Base-by-base conservation (phyloP, 2,329 filamentous ascomycete species). In the Juglanconis sp. region DNA sequence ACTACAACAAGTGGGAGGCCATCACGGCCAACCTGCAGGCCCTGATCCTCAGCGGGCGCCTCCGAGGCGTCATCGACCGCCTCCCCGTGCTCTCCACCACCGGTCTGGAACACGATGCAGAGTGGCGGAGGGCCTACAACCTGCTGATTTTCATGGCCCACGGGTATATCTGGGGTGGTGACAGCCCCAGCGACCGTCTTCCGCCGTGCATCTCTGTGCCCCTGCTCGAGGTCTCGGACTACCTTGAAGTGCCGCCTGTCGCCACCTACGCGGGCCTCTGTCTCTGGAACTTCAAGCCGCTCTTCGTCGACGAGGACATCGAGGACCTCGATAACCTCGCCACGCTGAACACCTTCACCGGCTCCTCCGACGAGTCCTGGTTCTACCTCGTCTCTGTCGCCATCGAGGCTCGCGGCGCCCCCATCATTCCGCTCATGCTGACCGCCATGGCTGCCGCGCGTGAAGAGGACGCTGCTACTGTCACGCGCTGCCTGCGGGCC, bases 351-450 rank as follows among this genome's bases (percentile, higher is more conserved):
- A 97, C 95, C 15, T 96, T 97, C 71, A 98, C 95, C 15, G 95
- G 95, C 54, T 93, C 92, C 7, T 80, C 96, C 58, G 95, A 99
- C 71, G 95, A 99, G 77, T 96, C 95, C 64, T 99, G 95, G 95
- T 99, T 99, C 72, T 99, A 98, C 72, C 82, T 99, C 11, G 87
- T 98, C 56, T 97, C 92, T 0, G 91, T 97, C 3, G 95, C 94
- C 64, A 97, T 99, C 65, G 95, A 99, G 76, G 92, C 93, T 57
- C 88, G 92, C 59, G 94, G 92, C 32, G 95, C 88, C 0, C 90
- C 92, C 3, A 90, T 93, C 60, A 87, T 99, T 56, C 87, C 92
- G 0, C 78, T 96, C 61, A 96, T 97, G 91, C 80, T 99, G 47
- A 83, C 87, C 46, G 95, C 95, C 51, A 93, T 99, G 60, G 81